Evolutionary conservation across 1,284 basidiomycete species (phyloP).

Genomic region (Hemileccinum hortonii): DNA sequence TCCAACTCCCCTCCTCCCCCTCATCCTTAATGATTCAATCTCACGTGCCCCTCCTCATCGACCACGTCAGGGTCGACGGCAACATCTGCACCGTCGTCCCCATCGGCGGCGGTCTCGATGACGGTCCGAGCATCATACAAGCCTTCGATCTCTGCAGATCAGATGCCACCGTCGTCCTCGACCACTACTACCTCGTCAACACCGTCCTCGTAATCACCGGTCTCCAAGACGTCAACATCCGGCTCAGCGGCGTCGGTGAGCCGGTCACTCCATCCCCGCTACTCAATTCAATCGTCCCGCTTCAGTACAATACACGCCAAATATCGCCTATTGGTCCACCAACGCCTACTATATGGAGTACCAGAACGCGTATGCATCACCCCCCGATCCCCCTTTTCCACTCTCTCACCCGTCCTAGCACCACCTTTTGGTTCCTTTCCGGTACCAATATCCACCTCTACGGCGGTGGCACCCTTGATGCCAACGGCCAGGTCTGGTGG

Average conservation of each 20-base stretch:
- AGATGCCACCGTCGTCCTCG: constrained; percentile 34
- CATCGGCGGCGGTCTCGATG: constrained; percentile 38
- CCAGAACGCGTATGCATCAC: constrained; percentile 38
- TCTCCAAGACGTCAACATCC: constrained; percentile 41
- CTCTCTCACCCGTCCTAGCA: constrained; percentile 28
- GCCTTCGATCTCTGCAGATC: constrained; percentile 34
- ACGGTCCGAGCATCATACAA: constrained; percentile 17
- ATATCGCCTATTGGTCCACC: constrained; percentile 49
- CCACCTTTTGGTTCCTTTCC: constrained; percentile 48
- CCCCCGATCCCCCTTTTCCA: background rate
- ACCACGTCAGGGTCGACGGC: constrained; percentile 12
- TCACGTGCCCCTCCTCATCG: too few relatives aligned
- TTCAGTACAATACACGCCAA: constrained; percentile 39
- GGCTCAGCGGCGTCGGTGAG: constrained; percentile 38
- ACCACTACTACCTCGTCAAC: constrained; percentile 41
- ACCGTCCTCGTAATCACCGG: constrained; percentile 40
- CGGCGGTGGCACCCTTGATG: constrained; percentile 43
- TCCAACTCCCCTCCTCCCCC: background rate
- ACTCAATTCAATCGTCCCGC: background rate
- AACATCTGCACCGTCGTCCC: constrained; percentile 31
- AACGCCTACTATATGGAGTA: constrained; percentile 41
- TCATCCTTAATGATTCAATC: too few relatives aligned
- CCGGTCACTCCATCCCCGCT: background rate
- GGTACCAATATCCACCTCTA: constrained; percentile 46
- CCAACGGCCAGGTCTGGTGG: constrained; percentile 44